phyloP scores from a whole-genome alignment of 441 rosid genomes.

The Gossypium davidsonii region DNA sequence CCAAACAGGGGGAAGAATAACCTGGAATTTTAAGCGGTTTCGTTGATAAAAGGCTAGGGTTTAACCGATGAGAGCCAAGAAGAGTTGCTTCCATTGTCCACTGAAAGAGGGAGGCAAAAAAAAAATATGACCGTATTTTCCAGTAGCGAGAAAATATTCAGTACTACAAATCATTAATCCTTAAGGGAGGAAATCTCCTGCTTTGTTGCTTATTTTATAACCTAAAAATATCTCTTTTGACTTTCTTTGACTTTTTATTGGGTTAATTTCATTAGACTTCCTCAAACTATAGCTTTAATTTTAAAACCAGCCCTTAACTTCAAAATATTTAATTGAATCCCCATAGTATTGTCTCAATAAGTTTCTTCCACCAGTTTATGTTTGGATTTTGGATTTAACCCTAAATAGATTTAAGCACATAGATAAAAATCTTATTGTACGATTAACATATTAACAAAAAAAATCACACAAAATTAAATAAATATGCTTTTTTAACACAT shows the following conservation, averaged over 20 bases:
- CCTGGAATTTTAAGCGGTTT: conserved; percentile 26
- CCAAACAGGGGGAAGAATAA: conserved; percentile 11
- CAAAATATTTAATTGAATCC: no score
- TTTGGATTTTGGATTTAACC: no score
- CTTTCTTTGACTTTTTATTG: background rate
- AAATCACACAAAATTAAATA: no score
- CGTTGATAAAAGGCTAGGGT: conserved; percentile 13
- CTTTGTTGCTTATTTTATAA: conserved; percentile 6
- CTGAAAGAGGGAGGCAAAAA: background rate
- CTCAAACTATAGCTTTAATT: no score
- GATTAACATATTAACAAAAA: no score
- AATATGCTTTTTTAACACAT: no score
- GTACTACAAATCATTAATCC: background rate
- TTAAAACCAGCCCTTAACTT: no score
- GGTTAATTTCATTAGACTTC: no score
- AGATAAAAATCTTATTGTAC: no score
- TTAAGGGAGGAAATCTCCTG: background rate
- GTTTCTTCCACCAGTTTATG: no score
- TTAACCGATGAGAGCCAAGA: conserved; percentile 16
- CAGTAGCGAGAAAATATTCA: background rate
- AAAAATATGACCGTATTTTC: background rate
- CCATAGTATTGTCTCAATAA: no score
- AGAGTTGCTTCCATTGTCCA: conserved; percentile 41
- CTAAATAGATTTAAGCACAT: no score
- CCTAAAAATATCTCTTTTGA: background rate